These are phyloP conservation scores for Capronia epimyces DNA, from an alignment of 2,329 filamentous ascomycete species.

Conservation along the genomic window DNA sequence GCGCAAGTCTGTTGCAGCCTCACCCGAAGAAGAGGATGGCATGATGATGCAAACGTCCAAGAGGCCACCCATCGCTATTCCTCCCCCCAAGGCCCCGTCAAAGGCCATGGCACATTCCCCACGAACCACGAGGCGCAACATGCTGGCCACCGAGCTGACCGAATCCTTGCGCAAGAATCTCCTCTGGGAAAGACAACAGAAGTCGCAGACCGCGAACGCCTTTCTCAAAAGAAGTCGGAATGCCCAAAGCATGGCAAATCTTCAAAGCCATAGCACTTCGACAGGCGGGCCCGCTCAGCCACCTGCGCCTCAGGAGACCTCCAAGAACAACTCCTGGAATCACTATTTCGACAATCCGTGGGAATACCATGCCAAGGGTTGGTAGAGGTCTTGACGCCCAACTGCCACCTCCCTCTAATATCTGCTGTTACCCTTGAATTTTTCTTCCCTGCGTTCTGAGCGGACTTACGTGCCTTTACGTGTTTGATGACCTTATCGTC, in stretches of 20 bases:
- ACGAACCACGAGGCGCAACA: constrained; percentile 84
- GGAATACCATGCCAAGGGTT: constrained; percentile 80
- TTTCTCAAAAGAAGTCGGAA: constrained; percentile 87
- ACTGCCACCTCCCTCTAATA: constrained; percentile 5
- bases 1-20: constrained; percentile 48
- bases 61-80: constrained; percentile 23
- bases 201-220: constrained; percentile 80
- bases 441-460: constrained; percentile 21
- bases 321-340: constrained; percentile 71
- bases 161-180: constrained; percentile 88
- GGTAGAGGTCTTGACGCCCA: constrained; percentile 47
- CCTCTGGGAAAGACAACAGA: constrained; percentile 92
- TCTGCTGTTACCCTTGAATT: constrained; percentile 4
- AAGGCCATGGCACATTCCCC: constrained; percentile 71
- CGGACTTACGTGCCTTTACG: constrained; percentile 17
- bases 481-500: constrained; percentile 15
- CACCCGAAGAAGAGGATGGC: constrained; percentile 42
- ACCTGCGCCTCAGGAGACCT: constrained; percentile 29
- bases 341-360: constrained; percentile 77
- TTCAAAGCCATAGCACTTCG: constrained; percentile 71
- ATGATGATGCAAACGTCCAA: constrained; percentile 27
- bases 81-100: constrained; percentile 16
- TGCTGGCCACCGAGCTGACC: constrained; percentile 90
- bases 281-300: constrained; percentile 52
- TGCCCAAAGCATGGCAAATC: constrained; percentile 81